Conservation (phyloP, 805 yeast species). For the Metschnikowia drakensbergensis region DNA sequence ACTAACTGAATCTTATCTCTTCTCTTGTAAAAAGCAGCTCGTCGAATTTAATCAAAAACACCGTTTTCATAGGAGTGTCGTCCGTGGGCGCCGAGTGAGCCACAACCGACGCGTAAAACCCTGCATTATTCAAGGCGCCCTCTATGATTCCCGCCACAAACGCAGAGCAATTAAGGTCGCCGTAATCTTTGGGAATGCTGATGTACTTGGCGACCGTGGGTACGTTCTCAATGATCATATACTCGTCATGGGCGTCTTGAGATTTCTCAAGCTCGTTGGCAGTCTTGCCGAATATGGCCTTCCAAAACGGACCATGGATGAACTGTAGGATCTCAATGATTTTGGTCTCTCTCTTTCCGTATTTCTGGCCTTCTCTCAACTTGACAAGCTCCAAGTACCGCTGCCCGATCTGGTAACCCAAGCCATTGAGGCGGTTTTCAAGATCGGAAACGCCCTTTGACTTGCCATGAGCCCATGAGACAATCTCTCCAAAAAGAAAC, state of each 20-base stretch:
- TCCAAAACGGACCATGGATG: slow-evolving; percentile 72
- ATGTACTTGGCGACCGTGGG: slow-evolving; percentile 72
- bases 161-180: slow-evolving; percentile 74
- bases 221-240: slow-evolving; percentile 73
- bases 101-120: slow-evolving; percentile 71
- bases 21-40: slow-evolving; percentile 55
- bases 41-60: slow-evolving; percentile 70
- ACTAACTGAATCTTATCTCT: slow-evolving; percentile 32
- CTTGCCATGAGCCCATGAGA: slow-evolving; percentile 58
- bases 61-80: slow-evolving; percentile 61
- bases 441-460: slow-evolving; percentile 66
- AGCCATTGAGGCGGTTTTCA: slow-evolving; percentile 53
- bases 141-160: slow-evolving; percentile 83
- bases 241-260: slow-evolving; percentile 63
- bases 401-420: slow-evolving; percentile 77
- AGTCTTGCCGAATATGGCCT: slow-evolving; percentile 61
- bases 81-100: slow-evolving; percentile 74
- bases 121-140: slow-evolving; percentile 71
- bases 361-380: slow-evolving; percentile 57
- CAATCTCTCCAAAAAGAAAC: slow-evolving; percentile 65
- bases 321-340: slow-evolving; percentile 68
- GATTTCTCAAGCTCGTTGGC: slow-evolving; percentile 76
- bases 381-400: slow-evolving; percentile 66
- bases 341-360: slow-evolving; percentile 62
- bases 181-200: slow-evolving; percentile 74